phyloP scores from a whole-genome alignment of 176 grass and related monocot species.

The Triticum turgidum region DNA sequence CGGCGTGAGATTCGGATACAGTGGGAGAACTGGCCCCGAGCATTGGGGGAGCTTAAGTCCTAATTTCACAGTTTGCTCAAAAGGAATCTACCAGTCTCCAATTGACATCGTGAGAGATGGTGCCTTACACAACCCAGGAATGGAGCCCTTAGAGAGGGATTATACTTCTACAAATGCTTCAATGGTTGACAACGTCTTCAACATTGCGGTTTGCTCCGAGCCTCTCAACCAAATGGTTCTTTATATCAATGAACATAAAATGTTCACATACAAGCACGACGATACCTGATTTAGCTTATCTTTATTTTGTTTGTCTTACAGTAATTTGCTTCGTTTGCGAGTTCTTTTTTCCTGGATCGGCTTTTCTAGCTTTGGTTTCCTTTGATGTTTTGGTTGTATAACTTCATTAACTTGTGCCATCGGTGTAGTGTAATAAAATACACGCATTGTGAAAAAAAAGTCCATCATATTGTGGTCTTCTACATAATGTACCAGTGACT shows the following conservation, averaged over 20 bases:
- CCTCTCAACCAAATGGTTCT: conserved; percentile 15
- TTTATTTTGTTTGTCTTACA: not conserved
- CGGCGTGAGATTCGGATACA: conserved; percentile 56
- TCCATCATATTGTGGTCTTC: not conserved
- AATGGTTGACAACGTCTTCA: conserved; percentile 72
- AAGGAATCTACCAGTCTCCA: conserved; percentile 72
- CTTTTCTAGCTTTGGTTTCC: not conserved
- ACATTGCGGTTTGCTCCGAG: conserved; percentile 61
- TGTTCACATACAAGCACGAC: not conserved
- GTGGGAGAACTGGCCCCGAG: conserved; percentile 55
- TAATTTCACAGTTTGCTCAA: conserved; percentile 66
- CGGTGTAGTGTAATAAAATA: not conserved
- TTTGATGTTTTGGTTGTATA: not conserved
- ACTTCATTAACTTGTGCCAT: not conserved
- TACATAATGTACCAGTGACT: not conserved
- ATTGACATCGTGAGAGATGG: conserved; percentile 56
- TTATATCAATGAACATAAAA: not conserved
- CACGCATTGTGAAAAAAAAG: not conserved
- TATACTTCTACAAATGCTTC: conserved; percentile 55
- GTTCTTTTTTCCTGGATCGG: not conserved
- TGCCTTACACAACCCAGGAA: conserved; percentile 33
- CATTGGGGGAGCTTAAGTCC: conserved; percentile 65
- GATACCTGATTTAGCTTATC: not conserved
- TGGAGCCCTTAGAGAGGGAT: conserved; percentile 62
- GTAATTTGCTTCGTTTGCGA: not conserved